Base-by-base conservation (phyloP, 2,329 filamentous ascomycete genomes). In the Exophiala aquamarina region DNA sequence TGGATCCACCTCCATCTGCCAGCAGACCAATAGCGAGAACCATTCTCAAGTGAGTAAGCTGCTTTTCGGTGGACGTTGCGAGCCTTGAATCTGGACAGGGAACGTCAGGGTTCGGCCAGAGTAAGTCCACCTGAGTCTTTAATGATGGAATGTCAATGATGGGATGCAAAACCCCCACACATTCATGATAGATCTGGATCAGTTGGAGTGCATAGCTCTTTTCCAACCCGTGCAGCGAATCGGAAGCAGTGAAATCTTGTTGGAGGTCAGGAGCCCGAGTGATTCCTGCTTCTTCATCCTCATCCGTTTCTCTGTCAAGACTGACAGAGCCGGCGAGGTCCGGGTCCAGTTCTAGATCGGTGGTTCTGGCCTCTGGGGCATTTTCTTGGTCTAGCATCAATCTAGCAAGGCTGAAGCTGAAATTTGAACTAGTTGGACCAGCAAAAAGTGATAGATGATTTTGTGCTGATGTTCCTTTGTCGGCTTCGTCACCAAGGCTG, bases 371-470 rank as follows among this genome's bases (percentile, higher is more conserved):
- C 9, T 36, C 28, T n/a, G 35, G 17, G 11, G 33, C 41, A 17
- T 7, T 32, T 17, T 37, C 41, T 33, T 36, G 47, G 17, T 50
- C 19, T 14, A 50, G 41, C 13, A 50, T 45, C 11, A 45, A 41
- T 11, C 28, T 21, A 34, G 47, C 47, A 18, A 50, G 19, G 17
- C 47, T 28, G 10, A 50, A 41, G 37, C 47, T 50, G 47, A 45
- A 50, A 23, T 50, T 29, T 15, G 47, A 23, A 32, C 47, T 50
- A 6, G 47, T 50, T 5, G 47, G 47, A 28, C 47, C 47, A 11
- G 47, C 47, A 36, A 45, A 50, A 19, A 36, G 36, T 9, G 47
- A 41, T 11, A 41, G 45, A 20, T 20, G 11, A 23, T 13, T 29
- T 36, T 33, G 37, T 29, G 26, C 14, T 11, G 10, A 34, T n/a